Evolutionary conservation across 2,329 filamentous ascomycete genomes (phyloP).

Genomic region (Pezicula neosporulosa): DNA sequence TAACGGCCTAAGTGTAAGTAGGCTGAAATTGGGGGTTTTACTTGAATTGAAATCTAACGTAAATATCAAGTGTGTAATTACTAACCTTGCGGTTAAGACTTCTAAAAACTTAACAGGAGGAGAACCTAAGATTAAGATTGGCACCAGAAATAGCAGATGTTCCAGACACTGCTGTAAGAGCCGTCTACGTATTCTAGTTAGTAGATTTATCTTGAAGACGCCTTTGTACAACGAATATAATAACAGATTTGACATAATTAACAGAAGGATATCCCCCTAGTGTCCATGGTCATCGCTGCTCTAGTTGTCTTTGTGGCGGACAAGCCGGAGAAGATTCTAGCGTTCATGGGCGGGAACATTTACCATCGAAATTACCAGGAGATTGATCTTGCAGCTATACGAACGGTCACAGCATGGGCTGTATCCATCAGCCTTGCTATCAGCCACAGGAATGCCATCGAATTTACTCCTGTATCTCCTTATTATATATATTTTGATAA

Average conservation of each 20-base stretch:
- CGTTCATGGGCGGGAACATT: conserved; percentile 32
- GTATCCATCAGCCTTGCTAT: conserved; percentile 33
- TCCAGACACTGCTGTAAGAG: conserved; percentile 14
- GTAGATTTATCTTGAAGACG: conserved; percentile 20
- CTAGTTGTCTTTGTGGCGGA: conserved; percentile 31
- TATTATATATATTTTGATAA: conserved; percentile 37
- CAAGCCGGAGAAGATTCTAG: conserved; percentile 29
- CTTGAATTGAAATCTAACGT: conserved; percentile 26
- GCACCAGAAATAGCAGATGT: conserved; percentile 24
- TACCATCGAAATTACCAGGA: conserved; percentile 32
- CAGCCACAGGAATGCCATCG: conserved; percentile 34
- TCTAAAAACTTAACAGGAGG: conserved; percentile 29
- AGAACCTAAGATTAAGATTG: conserved; percentile 19
- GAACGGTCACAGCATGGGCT: conserved; percentile 31
- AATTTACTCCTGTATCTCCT: conserved; percentile 30
- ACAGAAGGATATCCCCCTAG: conserved; percentile 25
- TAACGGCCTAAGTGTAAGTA: conserved; percentile 26
- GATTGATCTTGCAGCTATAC: conserved; percentile 33
- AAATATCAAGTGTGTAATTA: too few relatives aligned
- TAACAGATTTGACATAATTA: conserved; percentile 4
- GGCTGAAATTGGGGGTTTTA: conserved; percentile 20
- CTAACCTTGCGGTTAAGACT: conserved; percentile 36
- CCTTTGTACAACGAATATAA: conserved; percentile 2
- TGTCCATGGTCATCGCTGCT: conserved; percentile 33
- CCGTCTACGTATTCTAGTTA: conserved; percentile 16